Base-by-base conservation (phyloP, 805 yeast species). In the Cyberlindnera mrakii region DNA sequence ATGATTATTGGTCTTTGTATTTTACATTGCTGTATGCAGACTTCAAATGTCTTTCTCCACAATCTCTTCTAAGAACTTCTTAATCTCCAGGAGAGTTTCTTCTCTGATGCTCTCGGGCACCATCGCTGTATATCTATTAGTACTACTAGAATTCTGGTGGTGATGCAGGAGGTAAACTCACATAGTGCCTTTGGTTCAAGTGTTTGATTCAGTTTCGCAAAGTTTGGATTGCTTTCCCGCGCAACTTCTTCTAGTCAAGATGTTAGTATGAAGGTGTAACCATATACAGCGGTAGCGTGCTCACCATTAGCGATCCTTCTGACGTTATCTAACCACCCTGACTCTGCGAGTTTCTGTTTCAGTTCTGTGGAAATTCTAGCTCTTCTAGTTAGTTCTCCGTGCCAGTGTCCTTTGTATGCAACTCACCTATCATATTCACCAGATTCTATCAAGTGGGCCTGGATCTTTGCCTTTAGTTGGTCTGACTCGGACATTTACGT, bases 241-340 rank as follows among this genome's bases (percentile, higher is more conserved):
- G 65, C 59, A n/a, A 71, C 66, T 42, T 68, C 65, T 29, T 61
- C 68, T 51, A 50, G 8, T 29, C 17, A 33, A 33, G 35, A 23
- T 8, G 40, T 37, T 38, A 44, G 42, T 38, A 15, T 17, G 38
- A 36, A 37, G 33, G 17, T 42, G 19, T 5, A 14, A n/a, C 2
- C 19, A 13, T 13, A 10, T 4, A 16, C 3, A 14, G 6, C 3
- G 4, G 16, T 6, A 17, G 14, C 9, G 14, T 49, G 54, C 62
- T 46, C 56, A 74, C 74, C 59, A 64, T 74, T 46, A 48, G 95
- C 84, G 34, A 83, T 52, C 33, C 72, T 74, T 37, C 77, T 71
- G 23, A 90, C 80, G 42, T 81, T 72, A 52, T 87, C 95, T 47
- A 77, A 78, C 97, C 97, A 90, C 6, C 96, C 96, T 1, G 82